Conservation (phyloP, 495 filamentous ascomycete genomes). For the Hyaloscypha finlandica region DNA sequence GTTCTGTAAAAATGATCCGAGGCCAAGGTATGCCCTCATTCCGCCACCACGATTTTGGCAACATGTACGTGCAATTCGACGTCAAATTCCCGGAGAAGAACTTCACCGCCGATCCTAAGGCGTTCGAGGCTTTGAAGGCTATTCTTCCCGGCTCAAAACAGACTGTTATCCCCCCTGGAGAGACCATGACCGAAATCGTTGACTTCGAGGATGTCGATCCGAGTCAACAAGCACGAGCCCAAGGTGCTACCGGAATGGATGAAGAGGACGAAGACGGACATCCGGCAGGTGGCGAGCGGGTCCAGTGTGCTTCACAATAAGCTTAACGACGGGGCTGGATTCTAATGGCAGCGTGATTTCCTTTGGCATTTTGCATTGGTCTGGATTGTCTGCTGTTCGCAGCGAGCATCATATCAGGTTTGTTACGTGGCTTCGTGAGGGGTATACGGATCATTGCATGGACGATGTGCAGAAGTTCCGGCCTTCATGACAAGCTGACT, state of each 20-base stretch:
- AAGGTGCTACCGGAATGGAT: conserved; percentile 68
- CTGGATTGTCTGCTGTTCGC: conserved; percentile 10
- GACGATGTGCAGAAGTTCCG: conserved; percentile 4
- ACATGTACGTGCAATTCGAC: conserved; percentile 96
- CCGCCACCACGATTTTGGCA: conserved; percentile 94
- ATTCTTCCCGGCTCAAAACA: conserved; percentile 74
- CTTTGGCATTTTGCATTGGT: conserved; percentile 17
- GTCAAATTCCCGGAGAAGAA: conserved; percentile 88
- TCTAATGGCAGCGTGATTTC: not conserved
- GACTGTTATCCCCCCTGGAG: conserved; percentile 62
- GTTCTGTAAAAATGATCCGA: conserved; percentile 88
- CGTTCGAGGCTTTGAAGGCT: conserved; percentile 69
- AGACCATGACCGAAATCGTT: conserved; percentile 80
- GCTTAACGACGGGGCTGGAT: not conserved
- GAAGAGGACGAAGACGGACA: conserved; percentile 86
- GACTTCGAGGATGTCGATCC: conserved; percentile 87
- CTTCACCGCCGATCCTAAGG: conserved; percentile 56
- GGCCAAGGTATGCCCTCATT: conserved; percentile 98
- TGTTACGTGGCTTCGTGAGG: conserved; percentile 17
- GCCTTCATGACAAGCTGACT: conserved; percentile 4
- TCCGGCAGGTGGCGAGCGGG: conserved; percentile 75
- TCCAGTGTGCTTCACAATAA: conserved; percentile 99
- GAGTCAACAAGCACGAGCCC: conserved; percentile 69
- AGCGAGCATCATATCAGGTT: conserved; percentile 15
- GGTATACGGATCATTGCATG: conserved; percentile 11